Evolutionary conservation across 2,329 filamentous ascomycete genomes (phyloP), one percentile per base, ranked within the genome.

Genomic region (Aspergillus bombycis): DNA sequence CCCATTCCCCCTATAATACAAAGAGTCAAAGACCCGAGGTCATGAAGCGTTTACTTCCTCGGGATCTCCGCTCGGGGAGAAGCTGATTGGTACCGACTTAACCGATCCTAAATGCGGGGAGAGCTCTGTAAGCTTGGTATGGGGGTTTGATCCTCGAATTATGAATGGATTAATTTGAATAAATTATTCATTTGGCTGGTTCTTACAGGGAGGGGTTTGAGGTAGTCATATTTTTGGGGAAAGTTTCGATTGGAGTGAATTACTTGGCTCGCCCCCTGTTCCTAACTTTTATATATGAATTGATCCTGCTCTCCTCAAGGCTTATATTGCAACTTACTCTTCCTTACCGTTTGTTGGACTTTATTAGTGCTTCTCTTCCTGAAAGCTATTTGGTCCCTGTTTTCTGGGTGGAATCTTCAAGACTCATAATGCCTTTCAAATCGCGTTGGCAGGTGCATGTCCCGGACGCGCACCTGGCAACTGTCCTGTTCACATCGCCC

Each of bases 401-500:
- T 23, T 21, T 14, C 21, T 14, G 10, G 14, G 21, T 21, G 21
- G 43, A 46, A 23, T 23, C n/a, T 23, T 23, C 5, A 23, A 23
- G 43, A 41, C 14, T 46, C 48, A 61, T 36, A 10, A 86, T 87
- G 85, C 82, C 83, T 23, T 79, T 84, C 71, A 82, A 83, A 74
- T 85, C 84, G 1, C 79, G 80, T 57, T 86, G 80, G 77, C 74
- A 72, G 11, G 74, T 83, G 34, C 73, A 80, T 26, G 79, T 84
- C 50, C 84, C 85, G 0, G 70, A 80, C 26, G 74, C 79, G 21
- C 82, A 63, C 55, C 62, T 76, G 28, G 74, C 75, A 6, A 71
- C 74, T 16, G 81, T 81, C 61, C 74, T 87, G 50, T 85, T 87
- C 69, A 78, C 75, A 26, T 85, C 83, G 0, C 82, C 84, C 3